Conservation (phyloP, 2,329 filamentous ascomycete species). For the Clonostachys sp. region DNA sequence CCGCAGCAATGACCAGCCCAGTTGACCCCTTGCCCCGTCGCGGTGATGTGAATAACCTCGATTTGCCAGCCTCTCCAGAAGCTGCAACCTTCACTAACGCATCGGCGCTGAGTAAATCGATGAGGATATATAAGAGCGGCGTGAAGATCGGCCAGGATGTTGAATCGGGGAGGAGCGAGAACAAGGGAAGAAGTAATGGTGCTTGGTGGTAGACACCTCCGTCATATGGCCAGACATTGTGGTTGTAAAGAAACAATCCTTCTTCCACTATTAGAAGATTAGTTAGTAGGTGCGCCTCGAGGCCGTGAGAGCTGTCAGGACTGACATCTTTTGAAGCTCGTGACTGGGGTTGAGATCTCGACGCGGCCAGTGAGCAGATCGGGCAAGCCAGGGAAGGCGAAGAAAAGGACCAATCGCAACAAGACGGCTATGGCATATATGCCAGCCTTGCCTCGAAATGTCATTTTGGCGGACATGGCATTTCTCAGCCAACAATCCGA, state of each 20-base stretch:
- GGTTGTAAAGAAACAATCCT: slow-evolving; percentile 90
- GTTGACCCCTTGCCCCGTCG: slow-evolving; percentile 72
- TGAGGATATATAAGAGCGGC: slow-evolving; percentile 71
- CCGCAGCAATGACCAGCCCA: slow-evolving; percentile 70
- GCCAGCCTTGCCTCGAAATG: slow-evolving; percentile 33
- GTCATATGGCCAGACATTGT: slow-evolving; percentile 95
- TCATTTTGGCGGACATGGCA: slow-evolving; percentile 31
- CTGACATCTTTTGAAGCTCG: slow-evolving; percentile 95
- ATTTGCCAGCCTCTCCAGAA: slow-evolving; percentile 72
- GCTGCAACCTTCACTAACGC: slow-evolving; percentile 76
- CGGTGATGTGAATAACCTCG: slow-evolving; percentile 72
- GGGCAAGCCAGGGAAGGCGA: slow-evolving; percentile 76
- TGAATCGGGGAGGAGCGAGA: slow-evolving; percentile 77
- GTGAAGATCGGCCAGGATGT: slow-evolving; percentile 66
- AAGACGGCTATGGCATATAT: slow-evolving; percentile 74
- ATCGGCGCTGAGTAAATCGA: slow-evolving; percentile 80
- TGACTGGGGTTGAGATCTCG: slow-evolving; percentile 94
- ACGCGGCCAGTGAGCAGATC: slow-evolving; percentile 85
- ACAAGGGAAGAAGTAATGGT: slow-evolving; percentile 84
- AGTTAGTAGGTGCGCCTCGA: not conserved
- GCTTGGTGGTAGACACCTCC: slow-evolving; percentile 82
- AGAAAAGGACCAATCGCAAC: slow-evolving; percentile 75
- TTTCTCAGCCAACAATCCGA: slow-evolving; percentile 3
- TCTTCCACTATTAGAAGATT: slow-evolving; percentile 68
- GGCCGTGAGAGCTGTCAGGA: slow-evolving; percentile 4